Conservation (phyloP, 129 eudicot species). For the Heracleum sosnowskyi region DNA sequence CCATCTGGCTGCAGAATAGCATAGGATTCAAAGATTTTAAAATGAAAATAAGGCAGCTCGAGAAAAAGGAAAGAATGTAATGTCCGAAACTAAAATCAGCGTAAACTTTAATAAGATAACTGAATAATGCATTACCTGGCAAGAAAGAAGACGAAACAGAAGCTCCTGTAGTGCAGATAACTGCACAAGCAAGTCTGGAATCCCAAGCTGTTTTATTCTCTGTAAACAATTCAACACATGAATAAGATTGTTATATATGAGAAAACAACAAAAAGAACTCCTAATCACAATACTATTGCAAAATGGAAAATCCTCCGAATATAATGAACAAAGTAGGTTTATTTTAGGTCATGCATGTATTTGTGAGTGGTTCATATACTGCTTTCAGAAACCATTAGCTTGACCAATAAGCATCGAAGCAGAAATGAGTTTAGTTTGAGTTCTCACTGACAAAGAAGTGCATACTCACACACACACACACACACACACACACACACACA, state of each 20-base stretch:
- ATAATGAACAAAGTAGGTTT: neutral
- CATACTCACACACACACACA: no score
- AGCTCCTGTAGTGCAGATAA: constrained; percentile 66
- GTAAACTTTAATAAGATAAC: neutral
- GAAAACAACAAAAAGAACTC: neutral
- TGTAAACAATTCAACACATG: constrained; percentile 14
- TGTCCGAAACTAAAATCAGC: neutral
- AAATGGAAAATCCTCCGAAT: neutral
- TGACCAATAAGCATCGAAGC: neutral
- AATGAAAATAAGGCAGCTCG: neutral
- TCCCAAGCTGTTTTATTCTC: constrained; percentile 57
- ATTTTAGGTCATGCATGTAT: neutral
- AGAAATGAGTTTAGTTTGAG: neutral
- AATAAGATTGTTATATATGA: neutral
- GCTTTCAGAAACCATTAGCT: neutral
- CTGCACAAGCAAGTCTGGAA: constrained; percentile 56
- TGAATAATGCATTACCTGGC: constrained; percentile 37
- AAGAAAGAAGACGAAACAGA: constrained; percentile 59
- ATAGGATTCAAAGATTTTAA: neutral
- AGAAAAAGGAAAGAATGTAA: neutral
- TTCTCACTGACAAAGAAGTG: neutral
- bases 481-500: no score
- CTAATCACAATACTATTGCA: neutral
- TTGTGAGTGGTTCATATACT: neutral
- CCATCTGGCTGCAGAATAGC: constrained; percentile 48